These are phyloP conservation scores for Suhomyces yuchorum DNA, from an alignment of 1,139 yeast species.

Conservation along the genomic window DNA sequence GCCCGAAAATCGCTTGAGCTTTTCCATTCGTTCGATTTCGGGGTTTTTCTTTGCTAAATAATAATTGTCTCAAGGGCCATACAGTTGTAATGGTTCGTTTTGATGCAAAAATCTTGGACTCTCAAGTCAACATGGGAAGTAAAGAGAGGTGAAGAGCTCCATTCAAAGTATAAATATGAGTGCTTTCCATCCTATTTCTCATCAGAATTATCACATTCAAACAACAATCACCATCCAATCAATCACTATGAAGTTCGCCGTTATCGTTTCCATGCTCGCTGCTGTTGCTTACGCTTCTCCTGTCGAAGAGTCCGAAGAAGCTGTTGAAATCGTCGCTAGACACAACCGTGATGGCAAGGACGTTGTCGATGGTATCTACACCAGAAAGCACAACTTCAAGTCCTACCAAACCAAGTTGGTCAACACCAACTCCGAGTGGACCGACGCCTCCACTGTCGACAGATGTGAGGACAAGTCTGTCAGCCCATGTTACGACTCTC, in stretches of 20 bases:
- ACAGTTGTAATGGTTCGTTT: not conserved
- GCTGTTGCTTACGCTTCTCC: not conserved
- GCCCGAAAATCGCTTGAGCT: too few relatives aligned
- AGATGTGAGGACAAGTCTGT: not conserved
- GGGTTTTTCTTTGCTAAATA: too few relatives aligned
- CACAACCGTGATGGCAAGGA: not conserved
- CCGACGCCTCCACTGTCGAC: not conserved
- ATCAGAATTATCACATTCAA: not conserved
- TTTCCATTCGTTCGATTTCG: too few relatives aligned
- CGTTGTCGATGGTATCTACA: not conserved
- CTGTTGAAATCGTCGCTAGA: not conserved
- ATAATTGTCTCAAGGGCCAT: not conserved
- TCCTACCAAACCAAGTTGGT: not conserved
- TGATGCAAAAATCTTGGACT: not conserved
- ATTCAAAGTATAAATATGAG: not conserved
- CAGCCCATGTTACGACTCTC: not conserved
- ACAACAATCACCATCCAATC: not conserved
- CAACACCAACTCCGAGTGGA: not conserved
- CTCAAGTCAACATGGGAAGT: not conserved
- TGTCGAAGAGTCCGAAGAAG: not conserved
- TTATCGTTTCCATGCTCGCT: not conserved
- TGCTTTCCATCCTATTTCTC: not conserved
- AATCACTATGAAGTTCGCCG: not conserved
- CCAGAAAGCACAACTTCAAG: not conserved
- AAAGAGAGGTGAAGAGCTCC: not conserved